Base-by-base conservation (phyloP, 495 filamentous ascomycete species). In the Antarctomyces pellizariae region DNA sequence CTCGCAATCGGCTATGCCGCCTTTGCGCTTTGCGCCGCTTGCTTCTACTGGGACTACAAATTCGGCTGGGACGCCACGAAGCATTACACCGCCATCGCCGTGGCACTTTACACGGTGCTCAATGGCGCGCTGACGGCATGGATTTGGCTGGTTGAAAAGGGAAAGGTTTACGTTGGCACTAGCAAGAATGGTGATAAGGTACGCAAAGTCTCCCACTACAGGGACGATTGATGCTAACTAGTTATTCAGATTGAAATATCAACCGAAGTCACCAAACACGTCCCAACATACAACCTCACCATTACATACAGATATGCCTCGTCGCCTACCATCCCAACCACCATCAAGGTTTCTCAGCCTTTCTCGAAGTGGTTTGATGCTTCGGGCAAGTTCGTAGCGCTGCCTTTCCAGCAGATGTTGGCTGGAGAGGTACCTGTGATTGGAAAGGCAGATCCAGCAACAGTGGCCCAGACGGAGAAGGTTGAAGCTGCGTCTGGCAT, bases 31-130 rank as follows among this genome's bases (percentile, higher is more conserved):
- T 67, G 78, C 10, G 83, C 56, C 11, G 67, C 65, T 22, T 76
- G 72, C 29, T 93, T 95, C 62, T 70, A 69, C 38, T 80, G 74
- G 43, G 86, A 97, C 59, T 90, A 79, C 51, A 75, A 71, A 36
- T 52, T 83, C 17, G 82, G 82, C 31, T 95, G 84, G 62, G 80
- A 92, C 24, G 48, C 49, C 18, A 83, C 79, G 10, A 84, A 76
- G 38, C 56, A 53, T 28, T 62, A 62, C 37, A 92, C 83, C 14
- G 55, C 75, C 6, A 58, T 57, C 19, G 78, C 80, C 0, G 89
- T 95, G 3, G 54, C 58, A 7, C 35, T 68, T 4, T 97, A 95
- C 56, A 72, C 83, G 25, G 25, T 69, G 1, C 54, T 95, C 18
- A 95, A 97, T 49, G 60, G 60, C 9, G 48, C 59, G 5, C 58